Evolutionary conservation across 805 yeast species (phyloP), one percentile per base, ranked within the genome.

Genomic region (Nakazawaea laoshanensis): DNA sequence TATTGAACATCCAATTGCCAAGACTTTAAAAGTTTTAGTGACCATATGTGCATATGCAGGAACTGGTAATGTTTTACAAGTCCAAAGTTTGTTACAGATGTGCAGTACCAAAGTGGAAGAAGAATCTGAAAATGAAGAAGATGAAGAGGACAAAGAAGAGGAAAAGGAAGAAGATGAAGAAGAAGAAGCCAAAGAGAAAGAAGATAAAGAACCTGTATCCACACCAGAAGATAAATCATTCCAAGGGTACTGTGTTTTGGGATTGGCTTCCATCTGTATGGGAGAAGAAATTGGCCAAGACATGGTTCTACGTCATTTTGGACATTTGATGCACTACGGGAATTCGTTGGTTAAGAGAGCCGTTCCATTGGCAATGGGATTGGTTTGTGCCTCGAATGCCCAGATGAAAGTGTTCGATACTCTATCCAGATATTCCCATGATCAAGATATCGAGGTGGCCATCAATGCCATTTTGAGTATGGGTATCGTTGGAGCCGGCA

Each of bases 401-500:
- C 92, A 88, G 59, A 88, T 92, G 83, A 88, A 87, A 59, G 95
- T 89, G 11, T 92, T 86, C 52, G 99, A 92, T 55, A 88, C 97
- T 0, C 67, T 92, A 43, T 88, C 97, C 4, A 75, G 98, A 54
- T 87, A 85, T 61, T 86, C 97, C 7, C 99, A 92, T 59, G 99
- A 92, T 51, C 78, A 85, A 36, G 96, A 92, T 55, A 62, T 84
- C 46, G 94, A 85, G 50, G 96, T 92, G 35, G 95, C 97, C 5
- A 79, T 80, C 54, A 92, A 88, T 53, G 87, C 98, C 14, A 87
- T 92, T 42, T 89, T 85, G 49, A 78, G 95, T 27, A 88, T 92
- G 97, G 99, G 99, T 35, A 63, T 92, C 42, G 94, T 89, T 46
- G 98, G 98, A 53, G 92, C 97, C 14, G 99, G 99, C 60, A 92